These are phyloP conservation scores for Claviceps maximensis DNA, from an alignment of 2,329 filamentous ascomycete genomes.

Conservation along the genomic window DNA sequence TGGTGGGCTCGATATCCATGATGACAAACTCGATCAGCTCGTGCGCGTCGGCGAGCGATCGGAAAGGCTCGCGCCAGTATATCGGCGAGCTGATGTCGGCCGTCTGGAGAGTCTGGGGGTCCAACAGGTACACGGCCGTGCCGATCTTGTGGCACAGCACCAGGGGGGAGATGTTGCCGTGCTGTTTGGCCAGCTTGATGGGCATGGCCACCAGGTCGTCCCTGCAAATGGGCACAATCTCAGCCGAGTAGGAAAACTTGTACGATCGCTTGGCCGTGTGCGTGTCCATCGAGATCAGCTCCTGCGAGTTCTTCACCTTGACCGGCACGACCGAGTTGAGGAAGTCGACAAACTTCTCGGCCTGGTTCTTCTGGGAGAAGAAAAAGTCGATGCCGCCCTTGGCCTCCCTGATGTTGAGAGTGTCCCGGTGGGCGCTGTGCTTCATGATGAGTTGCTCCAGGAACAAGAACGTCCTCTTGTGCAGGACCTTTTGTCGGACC, in stretches of 20 bases:
- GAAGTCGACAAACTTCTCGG: constrained; percentile 86
- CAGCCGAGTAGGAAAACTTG: constrained; percentile 86
- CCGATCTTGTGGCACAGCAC: constrained; percentile 79
- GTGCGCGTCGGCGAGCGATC: constrained; percentile 66
- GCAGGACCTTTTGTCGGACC: constrained; percentile 89
- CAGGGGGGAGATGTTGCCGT: constrained; percentile 80
- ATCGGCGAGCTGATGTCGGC: constrained; percentile 69
- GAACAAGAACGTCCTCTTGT: constrained; percentile 63
- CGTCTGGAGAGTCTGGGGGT: constrained; percentile 82
- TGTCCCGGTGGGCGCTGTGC: constrained; percentile 80
- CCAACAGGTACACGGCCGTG: constrained; percentile 78
- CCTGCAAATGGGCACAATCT: constrained; percentile 90
- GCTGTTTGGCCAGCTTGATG: constrained; percentile 71
- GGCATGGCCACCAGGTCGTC: constrained; percentile 93
- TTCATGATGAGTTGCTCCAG: constrained; percentile 94
- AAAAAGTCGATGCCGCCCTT: constrained; percentile 95
- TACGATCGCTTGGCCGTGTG: constrained; percentile 86
- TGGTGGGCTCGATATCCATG: constrained; percentile 80
- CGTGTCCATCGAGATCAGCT: constrained; percentile 84
- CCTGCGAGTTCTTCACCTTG: constrained; percentile 60
- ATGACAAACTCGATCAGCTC: constrained; percentile 87
- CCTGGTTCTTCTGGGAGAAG: constrained; percentile 79
- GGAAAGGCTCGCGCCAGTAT: constrained; percentile 88
- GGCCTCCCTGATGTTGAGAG: constrained; percentile 95
- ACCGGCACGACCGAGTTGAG: constrained; percentile 69